These are phyloP conservation scores for Xylaria sp. DNA, from an alignment of 2,329 filamentous ascomycete genomes.

Conservation along the genomic window DNA sequence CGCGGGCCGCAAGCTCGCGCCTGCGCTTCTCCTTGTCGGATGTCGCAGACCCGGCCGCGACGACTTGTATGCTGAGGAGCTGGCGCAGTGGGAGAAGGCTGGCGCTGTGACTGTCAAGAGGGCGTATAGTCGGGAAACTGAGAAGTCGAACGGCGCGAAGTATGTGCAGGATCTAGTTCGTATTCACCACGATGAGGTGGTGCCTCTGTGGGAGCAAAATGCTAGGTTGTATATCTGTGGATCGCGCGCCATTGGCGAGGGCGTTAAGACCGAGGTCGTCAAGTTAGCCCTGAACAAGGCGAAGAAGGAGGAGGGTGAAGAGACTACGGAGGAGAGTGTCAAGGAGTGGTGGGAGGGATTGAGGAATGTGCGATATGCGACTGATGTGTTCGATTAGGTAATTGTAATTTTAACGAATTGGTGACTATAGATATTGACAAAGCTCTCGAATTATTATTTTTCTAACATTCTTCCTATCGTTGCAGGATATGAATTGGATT, in stretches of 20 bases:
- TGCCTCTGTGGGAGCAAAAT: constrained; percentile 53
- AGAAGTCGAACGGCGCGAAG: constrained; percentile 58
- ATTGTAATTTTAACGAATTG: too few relatives aligned
- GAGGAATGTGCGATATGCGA: constrained; percentile 66
- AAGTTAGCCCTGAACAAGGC: constrained; percentile 48
- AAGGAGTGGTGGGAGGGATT: constrained; percentile 60
- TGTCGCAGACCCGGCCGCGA: constrained; percentile 66
- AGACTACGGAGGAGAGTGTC: constrained; percentile 52
- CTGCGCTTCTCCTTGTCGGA: constrained; percentile 72
- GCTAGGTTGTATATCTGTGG: constrained; percentile 74
- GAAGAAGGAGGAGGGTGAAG: constrained; percentile 45
- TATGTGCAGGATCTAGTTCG: constrained; percentile 60
- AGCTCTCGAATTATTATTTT: neutral
- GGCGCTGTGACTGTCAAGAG: constrained; percentile 70
- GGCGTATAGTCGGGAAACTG: constrained; percentile 63
- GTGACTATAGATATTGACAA: neutral
- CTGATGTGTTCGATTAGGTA: constrained; percentile 66
- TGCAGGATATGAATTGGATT: neutral
- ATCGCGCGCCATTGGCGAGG: constrained; percentile 61
- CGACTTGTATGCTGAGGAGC: constrained; percentile 67
- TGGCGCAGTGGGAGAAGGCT: constrained; percentile 66
- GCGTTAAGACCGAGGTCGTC: constrained; percentile 54
- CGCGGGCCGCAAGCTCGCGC: constrained; percentile 64
- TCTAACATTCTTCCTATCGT: neutral
- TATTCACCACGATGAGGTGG: constrained; percentile 51